Evolutionary conservation across 2,329 filamentous ascomycete genomes (phyloP).

Genomic region (Cytospora piceae): DNA sequence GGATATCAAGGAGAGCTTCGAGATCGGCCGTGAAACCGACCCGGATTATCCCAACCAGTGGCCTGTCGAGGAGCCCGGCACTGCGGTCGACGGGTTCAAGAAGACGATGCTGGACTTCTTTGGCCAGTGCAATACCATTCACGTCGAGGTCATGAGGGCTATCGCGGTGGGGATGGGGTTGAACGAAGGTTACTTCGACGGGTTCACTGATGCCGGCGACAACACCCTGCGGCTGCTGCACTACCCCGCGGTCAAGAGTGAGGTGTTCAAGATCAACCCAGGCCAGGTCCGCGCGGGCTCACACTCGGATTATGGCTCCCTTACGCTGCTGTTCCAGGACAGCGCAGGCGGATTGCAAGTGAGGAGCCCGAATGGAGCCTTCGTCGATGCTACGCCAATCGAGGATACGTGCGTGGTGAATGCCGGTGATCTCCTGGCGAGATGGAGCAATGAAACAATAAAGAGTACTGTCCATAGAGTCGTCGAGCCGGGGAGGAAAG

Average conservation of each 20-base stretch:
- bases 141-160: conserved; percentile 79
- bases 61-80: conserved; percentile 56
- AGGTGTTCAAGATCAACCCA: conserved; percentile 68
- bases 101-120: conserved; percentile 76
- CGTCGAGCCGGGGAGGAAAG: conserved; percentile 74
- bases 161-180: conserved; percentile 82
- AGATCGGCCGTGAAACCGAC: conserved; percentile 65
- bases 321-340: conserved; percentile 67
- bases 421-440: conserved; percentile 80
- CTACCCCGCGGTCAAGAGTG: conserved; percentile 70
- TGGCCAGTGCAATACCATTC: conserved; percentile 71
- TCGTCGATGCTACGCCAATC: conserved; percentile 83
- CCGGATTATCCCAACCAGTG: conserved; percentile 74
- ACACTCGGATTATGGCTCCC: conserved; percentile 70
- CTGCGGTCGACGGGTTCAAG: conserved; percentile 65
- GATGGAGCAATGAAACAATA: conserved; percentile 92
- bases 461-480: conserved; percentile 90
- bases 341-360: conserved; percentile 59
- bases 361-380: conserved; percentile 73
- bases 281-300: conserved; percentile 76
- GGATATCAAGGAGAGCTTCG: conserved; percentile 67
- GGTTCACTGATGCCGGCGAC: conserved; percentile 69
- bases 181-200: conserved; percentile 74
- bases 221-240: conserved; percentile 76
- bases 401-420: conserved; percentile 84